phyloP scores from a whole-genome alignment of 306 rosid genomes.

The Inga leiocalycina region DNA sequence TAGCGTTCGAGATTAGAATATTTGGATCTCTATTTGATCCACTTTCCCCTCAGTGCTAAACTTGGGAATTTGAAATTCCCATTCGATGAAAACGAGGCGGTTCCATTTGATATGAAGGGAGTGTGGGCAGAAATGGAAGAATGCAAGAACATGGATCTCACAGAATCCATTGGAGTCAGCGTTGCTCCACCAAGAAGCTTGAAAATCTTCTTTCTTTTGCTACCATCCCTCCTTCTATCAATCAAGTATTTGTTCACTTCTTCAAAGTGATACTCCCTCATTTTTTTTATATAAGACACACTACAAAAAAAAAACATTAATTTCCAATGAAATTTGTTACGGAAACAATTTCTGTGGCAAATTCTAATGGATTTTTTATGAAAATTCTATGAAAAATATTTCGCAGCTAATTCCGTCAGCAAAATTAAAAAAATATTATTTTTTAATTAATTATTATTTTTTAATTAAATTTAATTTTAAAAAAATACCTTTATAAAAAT shows the following conservation, averaged over 20 bases:
- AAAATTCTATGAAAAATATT: too few relatives aligned
- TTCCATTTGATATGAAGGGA: constrained; percentile 41
- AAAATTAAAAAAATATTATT: too few relatives aligned
- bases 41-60: constrained; percentile 47
- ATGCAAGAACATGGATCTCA: constrained; percentile 40
- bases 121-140: constrained; percentile 53
- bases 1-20: constrained; percentile 35
- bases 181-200: constrained; percentile 46
- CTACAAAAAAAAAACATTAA: too few relatives aligned
- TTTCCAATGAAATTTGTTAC: too few relatives aligned
- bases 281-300: too few relatives aligned
- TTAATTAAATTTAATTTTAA: too few relatives aligned
- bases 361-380: too few relatives aligned
- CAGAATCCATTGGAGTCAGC: constrained; percentile 52
- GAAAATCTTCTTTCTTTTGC: constrained; percentile 40
- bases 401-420: too few relatives aligned
- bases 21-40: constrained; percentile 48
- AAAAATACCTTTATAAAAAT: too few relatives aligned
- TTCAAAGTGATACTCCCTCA: too few relatives aligned
- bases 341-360: too few relatives aligned
- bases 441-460: too few relatives aligned
- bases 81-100: constrained; percentile 17
- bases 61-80: constrained; percentile 19
- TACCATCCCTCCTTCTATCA: constrained; percentile 33
- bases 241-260: constrained; percentile 16